A percentile compares a stretch with the other conserved stretches of the same genome.
Evolutionary conservation across 495 filamentous ascomycete genomes (phyloP).

Genomic region (Cladorrhinum samala): DNA sequence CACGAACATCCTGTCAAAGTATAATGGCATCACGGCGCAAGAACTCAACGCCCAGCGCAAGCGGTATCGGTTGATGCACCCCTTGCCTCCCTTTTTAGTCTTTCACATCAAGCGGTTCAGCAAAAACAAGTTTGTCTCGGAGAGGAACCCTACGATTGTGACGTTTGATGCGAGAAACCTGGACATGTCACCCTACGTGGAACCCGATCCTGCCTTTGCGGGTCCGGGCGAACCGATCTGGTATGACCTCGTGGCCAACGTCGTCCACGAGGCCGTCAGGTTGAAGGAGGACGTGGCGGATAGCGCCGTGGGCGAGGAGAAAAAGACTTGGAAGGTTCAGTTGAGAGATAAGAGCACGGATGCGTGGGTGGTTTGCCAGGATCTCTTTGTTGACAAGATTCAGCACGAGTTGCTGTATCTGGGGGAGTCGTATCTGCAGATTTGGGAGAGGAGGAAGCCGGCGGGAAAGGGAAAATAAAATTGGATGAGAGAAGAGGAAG

Average conservation of each 20-base stretch:
- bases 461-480: no score
- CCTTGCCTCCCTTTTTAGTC: constrained; percentile 82
- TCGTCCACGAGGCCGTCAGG: constrained; percentile 85
- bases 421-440: constrained; percentile 88
- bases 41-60: constrained; percentile 81
- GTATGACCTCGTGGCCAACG: constrained; percentile 95
- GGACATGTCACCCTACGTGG: constrained; percentile 82
- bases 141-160: constrained; percentile 97
- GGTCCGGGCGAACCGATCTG: constrained; percentile 80
- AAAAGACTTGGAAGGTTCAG: constrained; percentile 75
- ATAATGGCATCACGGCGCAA: constrained; percentile 82
- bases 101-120: constrained; percentile 98
- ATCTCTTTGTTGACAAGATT: constrained; percentile 83
- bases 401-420: constrained; percentile 83
- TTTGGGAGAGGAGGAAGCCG: constrained; percentile 80
- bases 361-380: constrained; percentile 91
- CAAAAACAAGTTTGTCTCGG: constrained; percentile 88
- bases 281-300: constrained; percentile 66
- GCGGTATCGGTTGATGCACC: constrained; percentile 86
- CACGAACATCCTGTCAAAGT: constrained; percentile 84
- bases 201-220: constrained; percentile 36
- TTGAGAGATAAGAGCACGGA: constrained; percentile 55
- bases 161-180: constrained; percentile 81
- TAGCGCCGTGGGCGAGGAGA: constrained; percentile 62
- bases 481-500: no score